These are phyloP conservation scores for Epicoccum nigrum DNA, from an alignment of 2,329 filamentous ascomycete genomes.

Conservation along the genomic window DNA sequence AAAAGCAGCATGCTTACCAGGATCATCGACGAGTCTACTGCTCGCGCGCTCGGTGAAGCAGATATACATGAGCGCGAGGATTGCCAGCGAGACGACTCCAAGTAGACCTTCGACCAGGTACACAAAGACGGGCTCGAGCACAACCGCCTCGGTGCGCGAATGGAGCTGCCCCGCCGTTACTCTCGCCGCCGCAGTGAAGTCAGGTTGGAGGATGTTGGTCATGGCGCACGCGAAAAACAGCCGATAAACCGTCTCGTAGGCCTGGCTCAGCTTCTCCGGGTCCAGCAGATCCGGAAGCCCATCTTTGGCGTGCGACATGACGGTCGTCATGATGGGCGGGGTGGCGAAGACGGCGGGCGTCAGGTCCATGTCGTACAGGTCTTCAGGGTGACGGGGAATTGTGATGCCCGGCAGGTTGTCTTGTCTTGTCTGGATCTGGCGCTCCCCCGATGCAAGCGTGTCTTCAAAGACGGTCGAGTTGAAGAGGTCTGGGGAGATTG, in stretches of 20 bases:
- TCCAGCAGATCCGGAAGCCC: slow-evolving; percentile 40
- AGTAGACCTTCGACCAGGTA: slow-evolving; percentile 46
- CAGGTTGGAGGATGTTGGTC: slow-evolving; percentile 30
- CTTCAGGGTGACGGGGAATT: slow-evolving; percentile 12
- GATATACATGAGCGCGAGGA: slow-evolving; percentile 26
- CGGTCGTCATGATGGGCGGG: slow-evolving; percentile 45
- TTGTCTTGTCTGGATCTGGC: background rate
- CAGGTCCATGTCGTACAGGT: slow-evolving; percentile 8
- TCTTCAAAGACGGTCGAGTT: slow-evolving; percentile 49
- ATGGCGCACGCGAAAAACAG: slow-evolving; percentile 49
- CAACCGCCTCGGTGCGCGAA: slow-evolving; percentile 39
- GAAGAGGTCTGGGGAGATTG: slow-evolving; percentile 37
- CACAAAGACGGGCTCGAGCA: slow-evolving; percentile 46
- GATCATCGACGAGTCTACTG: background rate
- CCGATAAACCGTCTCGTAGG: slow-evolving; percentile 50
- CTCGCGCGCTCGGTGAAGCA: background rate
- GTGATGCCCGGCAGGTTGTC: slow-evolving; percentile 9
- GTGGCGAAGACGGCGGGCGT: background rate
- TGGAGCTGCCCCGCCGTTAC: slow-evolving; percentile 19
- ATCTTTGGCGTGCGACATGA: slow-evolving; percentile 27
- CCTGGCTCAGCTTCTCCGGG: slow-evolving; percentile 33
- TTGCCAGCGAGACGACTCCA: slow-evolving; percentile 26
- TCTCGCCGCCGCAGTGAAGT: slow-evolving; percentile 13
- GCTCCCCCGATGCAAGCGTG: slow-evolving; percentile 14
- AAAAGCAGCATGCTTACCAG: background rate